These are phyloP conservation scores for Lipomyces japonicus DNA, from an alignment of 805 yeast species.

Conservation along the genomic window DNA sequence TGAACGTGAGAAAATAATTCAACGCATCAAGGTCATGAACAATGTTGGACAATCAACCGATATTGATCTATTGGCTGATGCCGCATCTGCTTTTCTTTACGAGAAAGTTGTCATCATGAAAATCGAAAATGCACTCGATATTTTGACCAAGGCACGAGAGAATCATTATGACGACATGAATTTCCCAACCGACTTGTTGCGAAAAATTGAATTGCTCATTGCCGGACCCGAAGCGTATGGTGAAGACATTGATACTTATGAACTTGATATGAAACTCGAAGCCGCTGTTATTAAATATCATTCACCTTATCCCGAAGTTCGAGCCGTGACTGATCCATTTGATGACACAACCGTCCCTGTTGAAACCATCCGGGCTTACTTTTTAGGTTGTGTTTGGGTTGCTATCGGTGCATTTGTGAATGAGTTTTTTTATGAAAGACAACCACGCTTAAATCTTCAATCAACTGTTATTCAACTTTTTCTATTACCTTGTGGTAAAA, in stretches of 20 bases:
- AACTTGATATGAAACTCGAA: slow-evolving; percentile 41
- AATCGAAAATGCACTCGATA: slow-evolving; percentile 40
- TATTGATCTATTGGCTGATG: slow-evolving; percentile 11
- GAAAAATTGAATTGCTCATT: slow-evolving; percentile 6
- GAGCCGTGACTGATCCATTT: slow-evolving; percentile 52
- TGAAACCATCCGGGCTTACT: slow-evolving; percentile 54
- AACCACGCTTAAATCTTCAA: slow-evolving; percentile 53
- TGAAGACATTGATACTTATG: slow-evolving; percentile 9
- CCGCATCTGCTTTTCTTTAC: slow-evolving; percentile 5
- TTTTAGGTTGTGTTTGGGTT: slow-evolving; percentile 50
- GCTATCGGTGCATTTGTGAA: slow-evolving; percentile 58
- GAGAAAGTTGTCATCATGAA: slow-evolving; percentile 7
- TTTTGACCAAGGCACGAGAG: slow-evolving; percentile 5
- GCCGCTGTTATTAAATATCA: slow-evolving; percentile 43
- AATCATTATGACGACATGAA: slow-evolving; percentile 15
- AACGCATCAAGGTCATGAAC: slow-evolving; percentile 12
- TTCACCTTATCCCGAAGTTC: slow-evolving; percentile 59
- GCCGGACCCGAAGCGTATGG: slow-evolving; percentile 16
- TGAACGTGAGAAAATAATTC: slow-evolving; percentile 5
- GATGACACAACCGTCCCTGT: slow-evolving; percentile 48
- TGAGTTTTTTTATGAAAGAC: slow-evolving; percentile 55
- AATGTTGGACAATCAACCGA: slow-evolving; percentile 7
- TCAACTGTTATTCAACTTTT: slow-evolving; percentile 63
- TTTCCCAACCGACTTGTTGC: slow-evolving; percentile 10
- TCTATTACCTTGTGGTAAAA: slow-evolving; percentile 56